Conservation (phyloP, 2,329 filamentous ascomycete genomes). For the Sclerotiophoma versabilis region DNA sequence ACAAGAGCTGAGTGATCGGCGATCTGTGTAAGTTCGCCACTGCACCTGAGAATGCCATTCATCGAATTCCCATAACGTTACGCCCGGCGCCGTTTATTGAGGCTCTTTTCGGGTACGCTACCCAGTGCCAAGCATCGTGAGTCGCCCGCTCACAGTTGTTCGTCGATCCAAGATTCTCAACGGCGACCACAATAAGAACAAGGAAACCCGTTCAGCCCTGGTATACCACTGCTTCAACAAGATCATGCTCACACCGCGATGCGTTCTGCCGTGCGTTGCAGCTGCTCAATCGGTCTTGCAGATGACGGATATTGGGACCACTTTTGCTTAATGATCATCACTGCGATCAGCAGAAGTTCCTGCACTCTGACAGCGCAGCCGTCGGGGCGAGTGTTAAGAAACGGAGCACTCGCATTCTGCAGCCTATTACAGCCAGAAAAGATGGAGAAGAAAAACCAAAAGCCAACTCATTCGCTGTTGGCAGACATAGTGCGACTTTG, state of each 20-base stretch:
- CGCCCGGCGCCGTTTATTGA: slow-evolving; percentile 10
- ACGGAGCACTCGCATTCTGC: neutral
- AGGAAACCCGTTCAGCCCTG: neutral
- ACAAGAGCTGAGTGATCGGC: slow-evolving; percentile 2
- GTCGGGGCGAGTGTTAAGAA: neutral
- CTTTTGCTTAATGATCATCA: slow-evolving; percentile 11
- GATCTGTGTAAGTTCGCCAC: slow-evolving; percentile 11
- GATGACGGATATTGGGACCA: slow-evolving; percentile 1
- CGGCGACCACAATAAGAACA: neutral
- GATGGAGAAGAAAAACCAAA: slow-evolving; percentile 1
- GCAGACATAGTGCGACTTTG: slow-evolving; percentile 10
- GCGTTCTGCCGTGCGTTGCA: neutral
- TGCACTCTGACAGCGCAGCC: neutral
- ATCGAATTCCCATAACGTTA: neutral
- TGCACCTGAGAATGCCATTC: neutral
- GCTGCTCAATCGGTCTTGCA: neutral
- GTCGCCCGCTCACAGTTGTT: neutral
- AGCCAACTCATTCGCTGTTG: slow-evolving; percentile 5
- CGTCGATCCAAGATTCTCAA: neutral
- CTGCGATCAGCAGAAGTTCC: slow-evolving; percentile 13
- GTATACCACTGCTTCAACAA: neutral
- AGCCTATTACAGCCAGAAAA: slow-evolving; percentile 4
- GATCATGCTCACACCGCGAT: neutral
- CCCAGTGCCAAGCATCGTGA: slow-evolving; percentile 13
- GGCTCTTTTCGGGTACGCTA: slow-evolving; percentile 12